Conservation (phyloP, 1,284 basidiomycete species). For the Malassezia sympodialis region DNA sequence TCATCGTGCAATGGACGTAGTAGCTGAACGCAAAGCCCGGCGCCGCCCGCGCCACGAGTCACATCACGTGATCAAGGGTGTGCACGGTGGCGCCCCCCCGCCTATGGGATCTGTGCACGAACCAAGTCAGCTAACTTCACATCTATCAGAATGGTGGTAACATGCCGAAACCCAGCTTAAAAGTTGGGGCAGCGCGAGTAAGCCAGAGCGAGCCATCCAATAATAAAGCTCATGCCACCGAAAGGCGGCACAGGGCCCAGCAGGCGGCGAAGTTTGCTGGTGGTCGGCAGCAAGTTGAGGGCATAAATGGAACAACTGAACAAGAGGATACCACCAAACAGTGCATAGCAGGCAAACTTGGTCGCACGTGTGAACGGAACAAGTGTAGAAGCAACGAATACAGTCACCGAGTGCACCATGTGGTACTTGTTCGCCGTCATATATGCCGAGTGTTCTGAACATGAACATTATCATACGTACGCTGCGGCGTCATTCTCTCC, state of each 20-base stretch:
- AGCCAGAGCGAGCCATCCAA: slow-evolving; percentile 38
- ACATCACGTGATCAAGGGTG: slow-evolving; percentile 6
- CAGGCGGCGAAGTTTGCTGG: slow-evolving; percentile 30
- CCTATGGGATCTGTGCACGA: background rate
- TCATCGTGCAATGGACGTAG: slow-evolving; percentile 20
- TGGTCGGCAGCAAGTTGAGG: slow-evolving; percentile 34
- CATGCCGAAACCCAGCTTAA: background rate
- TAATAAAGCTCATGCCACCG: slow-evolving; percentile 40
- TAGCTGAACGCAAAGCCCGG: background rate
- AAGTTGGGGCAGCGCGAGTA: slow-evolving; percentile 21
- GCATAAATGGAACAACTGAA: slow-evolving; percentile 45
- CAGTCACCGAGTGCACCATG: slow-evolving; percentile 38
- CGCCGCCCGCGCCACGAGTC: background rate
- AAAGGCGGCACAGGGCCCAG: slow-evolving; percentile 39
- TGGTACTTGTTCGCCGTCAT: slow-evolving; percentile 42
- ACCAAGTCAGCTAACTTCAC: background rate
- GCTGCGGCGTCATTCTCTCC: slow-evolving; percentile 31
- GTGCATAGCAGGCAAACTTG: slow-evolving; percentile 27
- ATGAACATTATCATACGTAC: slow-evolving; percentile 17
- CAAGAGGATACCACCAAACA: slow-evolving; percentile 39
- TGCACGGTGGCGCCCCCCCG: background rate
- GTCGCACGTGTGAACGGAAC: slow-evolving; percentile 21
- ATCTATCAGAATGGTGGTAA: background rate
- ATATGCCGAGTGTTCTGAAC: slow-evolving; percentile 32
- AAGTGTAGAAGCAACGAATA: slow-evolving; percentile 26